Evolutionary conservation across 495 filamentous ascomycete genomes (phyloP).

Genomic region (Aspergillus taichungensis): DNA sequence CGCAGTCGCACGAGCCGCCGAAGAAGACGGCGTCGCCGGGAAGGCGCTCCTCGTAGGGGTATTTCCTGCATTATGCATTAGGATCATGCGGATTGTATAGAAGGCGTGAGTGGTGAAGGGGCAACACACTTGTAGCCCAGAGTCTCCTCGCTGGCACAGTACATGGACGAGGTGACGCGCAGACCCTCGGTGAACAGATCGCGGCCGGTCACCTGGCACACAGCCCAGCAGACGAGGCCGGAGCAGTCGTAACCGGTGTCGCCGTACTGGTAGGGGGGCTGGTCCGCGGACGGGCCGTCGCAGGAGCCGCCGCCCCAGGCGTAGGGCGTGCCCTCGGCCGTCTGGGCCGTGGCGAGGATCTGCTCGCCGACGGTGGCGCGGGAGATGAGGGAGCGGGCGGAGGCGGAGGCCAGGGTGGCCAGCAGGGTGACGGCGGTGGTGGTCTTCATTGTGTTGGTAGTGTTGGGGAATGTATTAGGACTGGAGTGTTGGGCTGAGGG

Average conservation of each 20-base stretch:
- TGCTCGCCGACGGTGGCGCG: conserved; percentile 5
- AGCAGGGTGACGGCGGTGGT: not conserved
- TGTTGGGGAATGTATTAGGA: too few relatives aligned
- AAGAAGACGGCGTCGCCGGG: conserved; percentile 14
- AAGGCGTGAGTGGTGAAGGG: not conserved
- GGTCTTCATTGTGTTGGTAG: too few relatives aligned
- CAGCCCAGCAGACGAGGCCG: conserved; percentile 13
- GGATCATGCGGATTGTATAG: not conserved
- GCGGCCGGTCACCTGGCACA: conserved; percentile 13
- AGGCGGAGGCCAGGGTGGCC: not conserved
- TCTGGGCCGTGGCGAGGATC: conserved; percentile 10
- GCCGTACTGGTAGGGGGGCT: conserved; percentile 15
- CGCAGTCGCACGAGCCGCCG: conserved; percentile 12
- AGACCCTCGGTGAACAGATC: conserved; percentile 14
- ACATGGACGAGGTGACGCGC: conserved; percentile 13
- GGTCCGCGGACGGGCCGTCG: conserved; percentile 9
- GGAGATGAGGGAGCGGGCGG: not conserved
- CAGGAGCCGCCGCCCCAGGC: conserved; percentile 15
- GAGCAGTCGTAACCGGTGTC: conserved; percentile 14
- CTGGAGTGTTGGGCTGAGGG: too few relatives aligned
- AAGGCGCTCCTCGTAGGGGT: conserved; percentile 9
- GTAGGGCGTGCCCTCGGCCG: conserved; percentile 9
- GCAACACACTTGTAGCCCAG: conserved; percentile 11
- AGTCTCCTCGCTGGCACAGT: conserved; percentile 9
- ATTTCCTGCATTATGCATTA: conserved; percentile 5